These are phyloP conservation scores for Agastache rugosa DNA, from an alignment of 257 asterid genomes.

Conservation along the genomic window DNA sequence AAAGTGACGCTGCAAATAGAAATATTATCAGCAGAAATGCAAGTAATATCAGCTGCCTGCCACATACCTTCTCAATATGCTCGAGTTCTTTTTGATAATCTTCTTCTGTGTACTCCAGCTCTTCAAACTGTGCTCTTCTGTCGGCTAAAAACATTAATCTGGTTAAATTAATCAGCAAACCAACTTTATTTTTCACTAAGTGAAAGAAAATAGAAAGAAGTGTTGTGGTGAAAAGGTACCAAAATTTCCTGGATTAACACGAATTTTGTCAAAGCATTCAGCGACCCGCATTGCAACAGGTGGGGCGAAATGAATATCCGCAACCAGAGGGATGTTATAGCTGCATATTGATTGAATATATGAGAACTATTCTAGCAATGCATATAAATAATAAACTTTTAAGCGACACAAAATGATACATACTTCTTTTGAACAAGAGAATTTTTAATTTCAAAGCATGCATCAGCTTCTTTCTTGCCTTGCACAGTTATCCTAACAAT, in stretches of 20 bases:
- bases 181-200: neutral
- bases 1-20: too few relatives aligned
- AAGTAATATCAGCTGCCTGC: too few relatives aligned
- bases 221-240: constrained; percentile 54
- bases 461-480: constrained; percentile 98
- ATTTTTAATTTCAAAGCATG: constrained; percentile 89
- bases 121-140: constrained; percentile 96
- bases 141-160: constrained; percentile 72
- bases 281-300: constrained; percentile 90
- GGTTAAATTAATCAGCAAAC: constrained; percentile 4
- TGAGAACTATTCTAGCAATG: constrained; percentile 2
- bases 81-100: constrained; percentile 97
- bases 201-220: too few relatives aligned
- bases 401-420: constrained; percentile 25
- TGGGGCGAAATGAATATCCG: constrained; percentile 98
- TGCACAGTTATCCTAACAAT: constrained; percentile 96
- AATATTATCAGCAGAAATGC: too few relatives aligned
- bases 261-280: constrained; percentile 97
- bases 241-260: constrained; percentile 98
- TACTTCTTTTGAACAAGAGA: constrained; percentile 96
- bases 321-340: constrained; percentile 69
- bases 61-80: constrained; percentile 87
- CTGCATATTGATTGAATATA: constrained; percentile 18
- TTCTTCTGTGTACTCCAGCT: constrained; percentile 90
- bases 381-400: too few relatives aligned